phyloP scores from a whole-genome alignment of 495 filamentous ascomycete species.

The Pyrenula massariospora region DNA sequence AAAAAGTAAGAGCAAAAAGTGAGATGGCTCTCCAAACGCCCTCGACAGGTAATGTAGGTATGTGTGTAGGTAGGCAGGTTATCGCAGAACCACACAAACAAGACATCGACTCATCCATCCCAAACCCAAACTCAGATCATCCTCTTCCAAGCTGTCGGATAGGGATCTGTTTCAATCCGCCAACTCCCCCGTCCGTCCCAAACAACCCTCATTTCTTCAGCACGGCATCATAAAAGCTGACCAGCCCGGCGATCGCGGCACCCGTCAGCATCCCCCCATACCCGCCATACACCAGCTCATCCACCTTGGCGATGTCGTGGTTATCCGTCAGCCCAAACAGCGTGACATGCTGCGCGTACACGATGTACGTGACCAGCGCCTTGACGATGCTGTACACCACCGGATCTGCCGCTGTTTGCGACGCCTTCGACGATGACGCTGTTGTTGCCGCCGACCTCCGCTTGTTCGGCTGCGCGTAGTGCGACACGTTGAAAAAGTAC shows the following conservation, averaged over 20 bases:
- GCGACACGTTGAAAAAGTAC: constrained; percentile 80
- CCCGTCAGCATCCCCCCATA: constrained; percentile 61
- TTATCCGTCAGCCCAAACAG: constrained; percentile 51
- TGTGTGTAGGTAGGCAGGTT: too few relatives aligned
- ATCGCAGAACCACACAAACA: too few relatives aligned
- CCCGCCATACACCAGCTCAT: constrained; percentile 56
- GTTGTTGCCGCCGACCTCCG: constrained; percentile 9
- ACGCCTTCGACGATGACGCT: constrained; percentile 4
- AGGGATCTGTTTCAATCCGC: too few relatives aligned
- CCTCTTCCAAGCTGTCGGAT: too few relatives aligned
- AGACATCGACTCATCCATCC: too few relatives aligned
- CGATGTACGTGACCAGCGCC: constrained; percentile 63
- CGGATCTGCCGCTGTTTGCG: constrained; percentile 62
- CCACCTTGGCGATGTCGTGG: constrained; percentile 47
- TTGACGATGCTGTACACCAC: constrained; percentile 82
- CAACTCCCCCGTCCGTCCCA: too few relatives aligned
- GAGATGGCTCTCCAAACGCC: too few relatives aligned
- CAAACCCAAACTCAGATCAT: too few relatives aligned
- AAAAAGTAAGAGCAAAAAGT: too few relatives aligned
- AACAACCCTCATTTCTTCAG: constrained; percentile 56
- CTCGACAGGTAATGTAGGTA: too few relatives aligned
- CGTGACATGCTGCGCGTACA: constrained; percentile 59
- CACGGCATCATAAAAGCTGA: constrained; percentile 73
- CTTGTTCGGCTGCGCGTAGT: constrained; percentile 22
- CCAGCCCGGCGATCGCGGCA: constrained; percentile 53